Percentiles rank a stretch among this genome's conserved stretches.
phyloP scores from a whole-genome alignment of 2,329 filamentous ascomycete genomes.

The Tolypocladium amazonense region DNA sequence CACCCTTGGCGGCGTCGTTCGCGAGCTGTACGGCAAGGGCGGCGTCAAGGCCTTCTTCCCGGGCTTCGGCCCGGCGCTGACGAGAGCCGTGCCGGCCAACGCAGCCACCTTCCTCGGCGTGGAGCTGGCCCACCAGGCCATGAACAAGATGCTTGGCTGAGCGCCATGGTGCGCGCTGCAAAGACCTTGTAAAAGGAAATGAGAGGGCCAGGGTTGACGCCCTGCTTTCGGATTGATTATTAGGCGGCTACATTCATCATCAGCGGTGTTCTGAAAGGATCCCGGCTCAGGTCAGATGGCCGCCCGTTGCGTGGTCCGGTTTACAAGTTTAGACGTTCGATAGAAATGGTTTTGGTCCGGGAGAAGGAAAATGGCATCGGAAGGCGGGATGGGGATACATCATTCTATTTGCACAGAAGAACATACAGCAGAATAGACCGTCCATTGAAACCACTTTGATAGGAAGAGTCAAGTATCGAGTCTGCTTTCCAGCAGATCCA shows the following conservation, averaged over 20 bases:
- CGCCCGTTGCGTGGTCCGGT: background rate
- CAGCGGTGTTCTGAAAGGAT: background rate
- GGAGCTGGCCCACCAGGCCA: slow-evolving; percentile 71
- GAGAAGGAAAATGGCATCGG: background rate
- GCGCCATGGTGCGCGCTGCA: background rate
- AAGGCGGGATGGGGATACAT: background rate
- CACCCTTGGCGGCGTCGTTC: slow-evolving; percentile 68
- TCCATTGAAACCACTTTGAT: background rate
- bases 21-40: slow-evolving; percentile 71
- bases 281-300: background rate
- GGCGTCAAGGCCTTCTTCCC: slow-evolving; percentile 94
- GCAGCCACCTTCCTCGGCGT: slow-evolving; percentile 89
- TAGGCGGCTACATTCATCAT: background rate
- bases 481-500: background rate
- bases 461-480: background rate
- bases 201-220: background rate
- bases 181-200: background rate
- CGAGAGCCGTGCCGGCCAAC: slow-evolving; percentile 89
- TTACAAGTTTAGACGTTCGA: background rate
- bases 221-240: background rate
- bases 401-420: background rate
- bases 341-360: background rate
- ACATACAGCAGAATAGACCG: background rate
- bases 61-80: slow-evolving; percentile 84
- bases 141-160: slow-evolving; percentile 60